These are phyloP conservation scores for Clonostachys chloroleuca DNA, from an alignment of 2,329 filamentous ascomycete genomes.

Conservation along the genomic window DNA sequence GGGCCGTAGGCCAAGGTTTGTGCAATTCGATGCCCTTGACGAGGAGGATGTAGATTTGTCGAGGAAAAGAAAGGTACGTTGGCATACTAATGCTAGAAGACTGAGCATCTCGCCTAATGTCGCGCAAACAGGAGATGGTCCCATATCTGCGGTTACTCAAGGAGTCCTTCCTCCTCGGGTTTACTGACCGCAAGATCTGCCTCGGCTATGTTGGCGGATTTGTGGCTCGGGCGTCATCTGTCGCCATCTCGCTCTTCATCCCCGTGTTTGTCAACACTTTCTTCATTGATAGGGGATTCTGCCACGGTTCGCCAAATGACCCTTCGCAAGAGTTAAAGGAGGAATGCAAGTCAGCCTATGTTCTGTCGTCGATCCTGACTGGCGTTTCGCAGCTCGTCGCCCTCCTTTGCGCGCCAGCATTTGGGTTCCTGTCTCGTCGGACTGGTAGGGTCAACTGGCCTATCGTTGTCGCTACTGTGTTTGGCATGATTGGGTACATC, in stretches of 20 bases:
- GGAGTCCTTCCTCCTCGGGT: conserved; percentile 64
- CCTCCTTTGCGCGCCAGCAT: conserved; percentile 77
- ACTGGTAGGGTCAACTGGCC: conserved; percentile 66
- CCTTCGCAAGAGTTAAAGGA: conserved; percentile 72
- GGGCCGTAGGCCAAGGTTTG: not conserved
- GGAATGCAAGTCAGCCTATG: conserved; percentile 81
- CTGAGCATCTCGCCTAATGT: not conserved
- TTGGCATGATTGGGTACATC: conserved; percentile 76
- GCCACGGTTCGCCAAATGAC: conserved; percentile 61
- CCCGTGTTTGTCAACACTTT: conserved; percentile 90
- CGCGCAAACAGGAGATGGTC: conserved; percentile 26
- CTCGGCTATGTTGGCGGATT: conserved; percentile 92
- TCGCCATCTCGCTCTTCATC: conserved; percentile 92
- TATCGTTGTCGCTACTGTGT: conserved; percentile 63
- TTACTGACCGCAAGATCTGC: conserved; percentile 72
- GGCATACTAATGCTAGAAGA: not conserved
- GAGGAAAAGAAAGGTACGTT: not conserved
- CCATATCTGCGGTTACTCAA: conserved; percentile 58
- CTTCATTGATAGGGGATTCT: conserved; percentile 78
- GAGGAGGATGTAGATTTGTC: not conserved
- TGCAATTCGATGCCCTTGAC: not conserved
- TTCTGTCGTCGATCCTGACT: conserved; percentile 80
- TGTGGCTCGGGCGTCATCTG: conserved; percentile 88
- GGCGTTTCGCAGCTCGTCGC: conserved; percentile 86
- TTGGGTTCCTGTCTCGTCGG: conserved; percentile 78